Base-by-base conservation (phyloP, 192 early-diverging fungal species). In the Entomortierella chlamydospora region DNA sequence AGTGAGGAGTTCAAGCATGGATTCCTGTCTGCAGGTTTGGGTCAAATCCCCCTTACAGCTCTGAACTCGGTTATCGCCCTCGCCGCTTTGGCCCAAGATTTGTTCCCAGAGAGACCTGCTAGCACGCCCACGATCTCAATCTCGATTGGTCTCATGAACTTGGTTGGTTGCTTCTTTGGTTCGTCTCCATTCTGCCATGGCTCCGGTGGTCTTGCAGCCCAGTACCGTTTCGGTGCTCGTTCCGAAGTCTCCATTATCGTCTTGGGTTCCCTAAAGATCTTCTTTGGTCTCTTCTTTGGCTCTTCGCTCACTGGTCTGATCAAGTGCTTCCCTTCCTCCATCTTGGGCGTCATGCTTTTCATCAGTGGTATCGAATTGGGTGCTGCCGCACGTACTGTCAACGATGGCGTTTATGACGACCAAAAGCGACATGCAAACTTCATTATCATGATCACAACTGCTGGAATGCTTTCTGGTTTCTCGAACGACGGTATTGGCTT, bases 181-280 rank as follows among this genome's bases (percentile, higher is more conserved):
- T 86, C 93, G 26, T 86, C 95, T 77, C 90, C 95, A 33, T 88
- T 93, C 78, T 91, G 95, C 67, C 91, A 93, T 61, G 90, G 92
- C 37, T 93, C 93, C 43, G 96, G 96, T 28, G 96, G 96, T 23
- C 83, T 97, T 22, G 95, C 95, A 17, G 96, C 91, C 13, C 96
- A 97, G 83, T 95, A 96, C 73, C 92, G 94, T 11, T 97, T 97
- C 82, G 96, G 96, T 61, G 95, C 96, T 18, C 89, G 96, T 53
- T 86, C 93, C 2, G 93, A 91, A 59, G 85, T 93, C 39, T 92
- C 92, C 42, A 85, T 97, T 64, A 86, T 94, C 53, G 54, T 94
- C 57, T 84, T 97, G 25, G 96, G 96, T 26, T 43, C 80, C 6
- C 51, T 87, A 78, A 97, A 97, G 72, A 85, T 97, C 25, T 42